Base-by-base conservation (phyloP, 108 stramenopile genomes). In the Stephanodiscus triporus region DNA sequence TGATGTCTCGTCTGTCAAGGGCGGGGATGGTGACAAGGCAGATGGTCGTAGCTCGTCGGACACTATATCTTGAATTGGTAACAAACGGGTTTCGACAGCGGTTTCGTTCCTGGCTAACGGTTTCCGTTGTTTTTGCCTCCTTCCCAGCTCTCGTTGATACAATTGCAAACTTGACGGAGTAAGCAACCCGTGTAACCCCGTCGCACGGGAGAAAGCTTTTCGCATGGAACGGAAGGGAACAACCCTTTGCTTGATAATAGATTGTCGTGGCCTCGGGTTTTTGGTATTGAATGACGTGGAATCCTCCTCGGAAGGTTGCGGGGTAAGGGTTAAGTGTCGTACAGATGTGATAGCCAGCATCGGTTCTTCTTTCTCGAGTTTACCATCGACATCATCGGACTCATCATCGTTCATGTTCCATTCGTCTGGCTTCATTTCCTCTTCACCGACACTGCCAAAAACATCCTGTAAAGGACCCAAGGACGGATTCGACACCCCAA, bases 161-260 rank as follows among this genome's bases (percentile, higher is more conserved):
- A 80, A 49, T 40, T 80, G 78, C 42, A 64, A 75, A 27, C 85
- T 79, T 4, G 87, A 78, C 19, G 86, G 85, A 11, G 89, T 89
- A 8, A 89, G 43, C 10, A 86, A 27, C 17, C 89, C 89, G 50
- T 90, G 89, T n/a, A 90, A 53, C 0, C 90, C 90, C 14, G 90
- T 91, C 2, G 77, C 76, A 47, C 84, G 77, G 3, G 92, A 79
- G 59, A 90, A 71, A 16, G 72, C 68, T 63, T 83, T 83, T 57
- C 82, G 23, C 13, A 75, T 11, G 13, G 66, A 24, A 14, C 82
- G 72, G 63, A 83, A 79, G 24, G 82, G 82, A 37, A 83, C 82
- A 9, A 23, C 37, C 57, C 70, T 26, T 29, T 32, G 53, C 10
- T 22, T 55, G 32, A 5, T 34, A 22, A 5, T n/a, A 30, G 24